Evolutionary conservation across 1,139 yeast genomes (phyloP).

Genomic region (Candida tetrigidarum): DNA sequence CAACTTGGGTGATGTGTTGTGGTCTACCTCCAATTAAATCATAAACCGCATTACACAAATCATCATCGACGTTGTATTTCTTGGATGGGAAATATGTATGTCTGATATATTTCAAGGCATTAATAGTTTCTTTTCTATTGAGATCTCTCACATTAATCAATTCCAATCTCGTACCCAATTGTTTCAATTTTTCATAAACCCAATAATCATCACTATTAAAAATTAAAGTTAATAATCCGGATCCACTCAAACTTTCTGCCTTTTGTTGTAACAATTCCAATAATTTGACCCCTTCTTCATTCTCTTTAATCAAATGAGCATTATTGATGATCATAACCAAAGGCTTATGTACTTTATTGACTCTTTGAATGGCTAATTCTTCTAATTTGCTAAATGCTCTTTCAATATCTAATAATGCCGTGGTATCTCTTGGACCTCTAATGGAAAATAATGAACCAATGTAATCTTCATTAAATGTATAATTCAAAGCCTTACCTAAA

Average conservation of each 20-base stretch:
- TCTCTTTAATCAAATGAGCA: constrained; percentile 74
- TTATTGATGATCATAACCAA: constrained; percentile 73
- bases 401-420: constrained; percentile 81
- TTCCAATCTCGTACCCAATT: constrained; percentile 74
- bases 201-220: constrained; percentile 88
- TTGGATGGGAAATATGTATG: constrained; percentile 40
- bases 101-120: constrained; percentile 60
- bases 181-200: constrained; percentile 79
- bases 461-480: constrained; percentile 78
- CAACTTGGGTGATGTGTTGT: constrained; percentile 78
- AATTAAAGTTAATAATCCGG: constrained; percentile 74
- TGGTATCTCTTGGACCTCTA: constrained; percentile 84
- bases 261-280: constrained; percentile 84
- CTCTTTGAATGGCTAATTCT: constrained; percentile 64
- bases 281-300: constrained; percentile 69
- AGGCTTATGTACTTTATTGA: constrained; percentile 49
- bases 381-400: constrained; percentile 80
- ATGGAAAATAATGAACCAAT: constrained; percentile 83
- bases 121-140: constrained; percentile 56
- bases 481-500: constrained; percentile 75
- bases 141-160: constrained; percentile 74
- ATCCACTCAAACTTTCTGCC: constrained; percentile 77
- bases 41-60: constrained; percentile 58
- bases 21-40: constrained; percentile 84
- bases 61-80: constrained; percentile 32